Evolutionary conservation across 2,329 filamentous ascomycete species (phyloP).

Genomic region (Bipolaris victoriae): DNA sequence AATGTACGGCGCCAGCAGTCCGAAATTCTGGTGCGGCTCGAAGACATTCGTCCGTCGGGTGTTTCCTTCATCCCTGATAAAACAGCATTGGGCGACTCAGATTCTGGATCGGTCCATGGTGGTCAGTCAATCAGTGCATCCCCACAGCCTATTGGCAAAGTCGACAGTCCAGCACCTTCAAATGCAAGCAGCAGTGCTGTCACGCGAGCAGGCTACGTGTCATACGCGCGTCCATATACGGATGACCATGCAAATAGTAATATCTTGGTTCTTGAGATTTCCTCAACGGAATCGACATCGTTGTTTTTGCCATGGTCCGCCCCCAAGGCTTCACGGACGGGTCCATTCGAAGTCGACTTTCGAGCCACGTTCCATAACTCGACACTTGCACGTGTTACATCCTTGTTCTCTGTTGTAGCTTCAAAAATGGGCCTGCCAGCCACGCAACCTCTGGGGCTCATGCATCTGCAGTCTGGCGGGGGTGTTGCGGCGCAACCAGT

Average conservation of each 20-base stretch:
- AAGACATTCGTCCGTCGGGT: slow-evolving; percentile 89
- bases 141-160: slow-evolving; percentile 33
- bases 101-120: slow-evolving; percentile 26
- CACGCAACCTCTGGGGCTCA: slow-evolving; percentile 65
- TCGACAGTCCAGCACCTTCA: slow-evolving; percentile 29
- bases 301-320: slow-evolving; percentile 33
- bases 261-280: slow-evolving; percentile 75
- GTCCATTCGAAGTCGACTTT: slow-evolving; percentile 49
- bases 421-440: slow-evolving; percentile 75
- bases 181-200: slow-evolving; percentile 19
- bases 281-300: slow-evolving; percentile 50
- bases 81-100: slow-evolving; percentile 32
- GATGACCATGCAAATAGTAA: slow-evolving; percentile 72
- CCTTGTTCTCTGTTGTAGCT: slow-evolving; percentile 79
- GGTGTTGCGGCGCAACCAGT: slow-evolving; percentile 66
- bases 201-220: slow-evolving; percentile 63
- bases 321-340: slow-evolving; percentile 7
- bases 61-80: slow-evolving; percentile 67
- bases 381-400: slow-evolving; percentile 71
- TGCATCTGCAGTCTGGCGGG: slow-evolving; percentile 67
- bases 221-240: slow-evolving; percentile 85
- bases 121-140: slow-evolving; percentile 26
- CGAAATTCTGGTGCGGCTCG: slow-evolving; percentile 80
- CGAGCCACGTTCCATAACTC: slow-evolving; percentile 76
- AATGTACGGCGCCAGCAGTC: slow-evolving; percentile 71